Evolutionary conservation across 371 early-diverging fungal genomes (phyloP), one percentile per base, ranked within the genome.

Genomic region (Smittium mucronatum): DNA sequence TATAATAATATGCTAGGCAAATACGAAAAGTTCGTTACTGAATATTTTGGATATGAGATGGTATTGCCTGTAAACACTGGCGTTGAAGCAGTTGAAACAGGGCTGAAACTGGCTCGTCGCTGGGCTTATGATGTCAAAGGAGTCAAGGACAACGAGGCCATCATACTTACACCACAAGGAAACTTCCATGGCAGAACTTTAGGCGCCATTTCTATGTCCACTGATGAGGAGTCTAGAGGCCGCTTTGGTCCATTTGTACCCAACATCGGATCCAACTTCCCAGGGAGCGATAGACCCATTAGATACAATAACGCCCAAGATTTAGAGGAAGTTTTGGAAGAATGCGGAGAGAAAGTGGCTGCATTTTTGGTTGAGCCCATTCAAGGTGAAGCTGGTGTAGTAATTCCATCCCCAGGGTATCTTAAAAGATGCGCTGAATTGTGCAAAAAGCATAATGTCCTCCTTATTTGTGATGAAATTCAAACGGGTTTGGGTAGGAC

Each of bases 101-200:
- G 94, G 26, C 87, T 98, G 78, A 98, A 98, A 83, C 85, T 98
- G n/a, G 90, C 97, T 58, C 88, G 98, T 75, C 90, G 91, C 79
- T 98, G 97, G 97, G 98, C 91, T 26, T 95, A 95, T 81, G 71
- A 83, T 69, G 88, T 91, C 82, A 98, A 98, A 84, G 86, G 88
- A 15, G 89, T 98, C 58, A 85, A 89, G 25, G 83, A 85, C 60
- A 85, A 89, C 71, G 75, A 93, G 69, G 95, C 94, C 36, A 85
- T 97, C 67, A 83, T 98, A 2, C 80, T 95, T 58, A 85, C 92
- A 57, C 89, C 88, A 73, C 82, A 82, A 33, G 87, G 90, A 74
- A 98, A 98, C 86, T 98, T 98, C 84, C 98, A 98, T 75, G 98
- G 98, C 70, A 86, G 98, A 70, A 97, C 98, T n/a, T 85, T 89